Conservation (phyloP, 805 yeast genomes). For the Wickerhamomyces chambardii region DNA sequence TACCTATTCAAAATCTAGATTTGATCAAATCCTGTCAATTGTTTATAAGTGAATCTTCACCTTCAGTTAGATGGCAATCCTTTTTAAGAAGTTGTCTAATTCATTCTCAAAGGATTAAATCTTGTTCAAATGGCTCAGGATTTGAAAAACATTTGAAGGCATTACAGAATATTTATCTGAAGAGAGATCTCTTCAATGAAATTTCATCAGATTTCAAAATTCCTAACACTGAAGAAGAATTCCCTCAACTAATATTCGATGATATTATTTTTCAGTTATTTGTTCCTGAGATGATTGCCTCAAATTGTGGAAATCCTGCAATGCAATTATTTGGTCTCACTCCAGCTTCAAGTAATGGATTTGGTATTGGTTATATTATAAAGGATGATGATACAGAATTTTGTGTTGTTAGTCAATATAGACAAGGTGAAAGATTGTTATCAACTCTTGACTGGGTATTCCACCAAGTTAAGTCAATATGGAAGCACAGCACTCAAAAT, state of each 20-base stretch:
- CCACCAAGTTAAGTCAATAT: slow-evolving; percentile 43
- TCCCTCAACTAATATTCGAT: slow-evolving; percentile 39
- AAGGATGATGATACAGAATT: slow-evolving; percentile 72
- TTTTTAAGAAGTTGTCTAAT: slow-evolving; percentile 41
- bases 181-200: slow-evolving; percentile 34
- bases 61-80: slow-evolving; percentile 35
- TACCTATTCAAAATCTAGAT: slow-evolving; percentile 58
- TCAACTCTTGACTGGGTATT: slow-evolving; percentile 66
- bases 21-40: slow-evolving; percentile 44
- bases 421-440: slow-evolving; percentile 76
- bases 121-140: slow-evolving; percentile 54
- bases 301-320: slow-evolving; percentile 91
- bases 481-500: slow-evolving; percentile 21
- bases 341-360: slow-evolving; percentile 83
- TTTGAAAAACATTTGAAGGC: slow-evolving; percentile 70
- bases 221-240: slow-evolving; percentile 8
- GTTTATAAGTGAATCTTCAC: slow-evolving; percentile 48
- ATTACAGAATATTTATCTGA: slow-evolving; percentile 44
- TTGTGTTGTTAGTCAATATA: slow-evolving; percentile 79
- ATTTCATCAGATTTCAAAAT: slow-evolving; percentile 33
- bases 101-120: slow-evolving; percentile 39
- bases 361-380: slow-evolving; percentile 87
- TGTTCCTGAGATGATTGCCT: slow-evolving; percentile 36
- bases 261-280: slow-evolving; percentile 24
- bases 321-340: slow-evolving; percentile 82